Conservation (phyloP, 1,284 basidiomycete genomes). For the Tremellales sp. region DNA sequence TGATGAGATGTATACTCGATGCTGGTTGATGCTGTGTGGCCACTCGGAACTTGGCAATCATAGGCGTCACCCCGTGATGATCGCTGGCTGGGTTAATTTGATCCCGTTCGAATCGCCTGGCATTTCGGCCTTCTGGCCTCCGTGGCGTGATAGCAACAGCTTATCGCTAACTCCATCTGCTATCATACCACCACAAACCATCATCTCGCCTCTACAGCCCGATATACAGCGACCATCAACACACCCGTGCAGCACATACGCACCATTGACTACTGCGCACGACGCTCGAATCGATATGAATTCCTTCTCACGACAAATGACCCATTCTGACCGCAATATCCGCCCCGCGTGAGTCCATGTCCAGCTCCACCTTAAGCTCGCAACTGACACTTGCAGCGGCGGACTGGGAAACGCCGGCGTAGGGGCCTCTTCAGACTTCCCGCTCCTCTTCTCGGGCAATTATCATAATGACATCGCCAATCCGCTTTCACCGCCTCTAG, state of each 20-base stretch:
- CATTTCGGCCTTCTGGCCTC: no score
- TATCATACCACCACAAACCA: neutral
- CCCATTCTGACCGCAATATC: slow-evolving; percentile 25
- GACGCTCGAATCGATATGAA: slow-evolving; percentile 16
- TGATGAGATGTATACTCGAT: slow-evolving; percentile 2
- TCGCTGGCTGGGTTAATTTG: no score
- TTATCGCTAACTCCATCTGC: neutral
- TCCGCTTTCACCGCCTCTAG: slow-evolving; percentile 26
- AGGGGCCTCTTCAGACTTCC: slow-evolving; percentile 26
- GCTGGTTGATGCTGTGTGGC: neutral
- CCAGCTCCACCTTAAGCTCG: neutral
- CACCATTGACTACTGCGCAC: slow-evolving; percentile 4
- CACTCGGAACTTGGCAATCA: no score
- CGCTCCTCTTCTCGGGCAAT: slow-evolving; percentile 20
- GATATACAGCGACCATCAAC: neutral
- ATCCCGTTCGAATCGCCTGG: no score
- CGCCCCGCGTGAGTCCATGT: slow-evolving; percentile 30
- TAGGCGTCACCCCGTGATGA: no score
- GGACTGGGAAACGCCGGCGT: slow-evolving; percentile 29
- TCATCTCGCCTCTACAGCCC: neutral
- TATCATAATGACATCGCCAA: slow-evolving; percentile 21
- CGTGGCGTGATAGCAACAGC: no score
- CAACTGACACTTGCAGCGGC: slow-evolving; percentile 14
- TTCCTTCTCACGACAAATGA: slow-evolving; percentile 14
- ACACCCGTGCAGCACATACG: neutral